A percentile compares a stretch with the other conserved stretches of the same genome.
phyloP scores from a whole-genome alignment of 2,329 filamentous ascomycete genomes.

The Fusarium fracticaudum region DNA sequence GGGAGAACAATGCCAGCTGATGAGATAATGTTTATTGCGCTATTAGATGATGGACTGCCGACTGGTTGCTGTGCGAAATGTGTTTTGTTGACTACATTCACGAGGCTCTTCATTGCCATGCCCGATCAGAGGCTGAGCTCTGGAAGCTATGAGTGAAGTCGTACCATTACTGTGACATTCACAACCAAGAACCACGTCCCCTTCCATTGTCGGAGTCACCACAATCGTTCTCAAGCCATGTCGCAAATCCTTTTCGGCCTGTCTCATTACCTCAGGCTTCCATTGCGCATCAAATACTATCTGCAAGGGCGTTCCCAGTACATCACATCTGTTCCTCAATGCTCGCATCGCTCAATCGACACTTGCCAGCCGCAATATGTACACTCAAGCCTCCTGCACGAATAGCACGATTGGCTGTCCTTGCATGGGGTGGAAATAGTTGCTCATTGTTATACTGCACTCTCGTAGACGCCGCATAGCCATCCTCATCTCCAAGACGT shows the following conservation, averaged over 20 bases:
- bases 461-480: neutral
- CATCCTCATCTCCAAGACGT: neutral
- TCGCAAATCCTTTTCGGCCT: neutral
- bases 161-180: neutral
- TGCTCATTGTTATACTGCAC: neutral
- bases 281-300: neutral
- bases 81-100: too few species aligned
- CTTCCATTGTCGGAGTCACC: neutral
- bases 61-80: fast-evolving
- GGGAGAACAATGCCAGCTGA: neutral
- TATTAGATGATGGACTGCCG: fast-evolving
- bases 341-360: neutral
- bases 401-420: fast-evolving
- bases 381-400: neutral
- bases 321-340: neutral
- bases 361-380: neutral
- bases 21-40: neutral
- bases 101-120: neutral
- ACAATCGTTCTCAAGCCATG: neutral
- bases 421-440: fast-evolving
- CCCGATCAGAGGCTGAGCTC: neutral
- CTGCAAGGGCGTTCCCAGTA: neutral
- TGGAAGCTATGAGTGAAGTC: neutral
- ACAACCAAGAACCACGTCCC: neutral
- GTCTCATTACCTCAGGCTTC: neutral